Evolutionary conservation across 2,329 filamentous ascomycete species (phyloP), one percentile per base, ranked within the genome.

Genomic region (Exophiala mesophila): DNA sequence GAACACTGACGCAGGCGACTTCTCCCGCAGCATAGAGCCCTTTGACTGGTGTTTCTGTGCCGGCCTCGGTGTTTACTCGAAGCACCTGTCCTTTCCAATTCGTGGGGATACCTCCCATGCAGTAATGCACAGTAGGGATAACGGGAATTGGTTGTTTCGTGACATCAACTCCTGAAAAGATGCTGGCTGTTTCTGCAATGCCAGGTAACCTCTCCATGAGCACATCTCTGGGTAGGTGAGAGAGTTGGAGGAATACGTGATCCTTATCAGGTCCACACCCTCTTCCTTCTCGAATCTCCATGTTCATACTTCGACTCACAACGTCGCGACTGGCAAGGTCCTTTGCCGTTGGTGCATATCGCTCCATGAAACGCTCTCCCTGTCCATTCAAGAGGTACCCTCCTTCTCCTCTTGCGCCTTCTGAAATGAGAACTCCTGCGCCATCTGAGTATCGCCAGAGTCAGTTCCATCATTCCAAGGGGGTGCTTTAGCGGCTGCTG

Each of bases 21-120:
- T 94, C 88, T 70, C 88, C 88, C 55, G 85, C 90, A 57, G 88
- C 88, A 63, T 88, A 94, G 45, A 94, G 78, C 63, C 88, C 88
- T 42, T 85, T 85, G 12, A 94, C 88, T 53, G 90, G 75, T 72
- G 88, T 76, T 69, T 94, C 88, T 45, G 89, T 78, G 54, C 87
- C 87, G 46, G 77, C 63, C 57, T 81, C 78, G 12, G 39, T 7
- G 55, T 90, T 85, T 29, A 90, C 73, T n/a, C 85, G 89, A 51
- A 94, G 71, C 45, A 94, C 88, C 69, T 94, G 85, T 62, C 88
- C 88, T 50, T 85, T 92, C 76, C 92, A 94, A 59, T 85, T 85
- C 50, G 88, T 94, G 30, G 88, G 88, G 53, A 94, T 92, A 73
- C 88, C 88, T 64, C 88, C 88, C 88, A 94, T 94, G 75, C 92